Evolutionary conservation across 139 green algal species (phyloP), one percentile per base, ranked within the genome.

Genomic region (Chlamydomonas sp.): DNA sequence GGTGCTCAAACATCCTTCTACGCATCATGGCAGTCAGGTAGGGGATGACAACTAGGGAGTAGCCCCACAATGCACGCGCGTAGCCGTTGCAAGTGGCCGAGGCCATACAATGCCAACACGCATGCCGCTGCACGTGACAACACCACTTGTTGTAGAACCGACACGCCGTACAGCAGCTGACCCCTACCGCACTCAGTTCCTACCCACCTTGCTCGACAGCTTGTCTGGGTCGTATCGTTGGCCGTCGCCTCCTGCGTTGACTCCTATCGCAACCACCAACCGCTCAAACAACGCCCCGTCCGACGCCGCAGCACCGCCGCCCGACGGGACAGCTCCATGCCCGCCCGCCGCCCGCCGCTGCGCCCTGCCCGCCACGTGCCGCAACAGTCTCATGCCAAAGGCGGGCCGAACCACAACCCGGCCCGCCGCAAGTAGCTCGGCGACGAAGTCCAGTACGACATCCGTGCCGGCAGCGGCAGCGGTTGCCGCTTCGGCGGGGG

Each of bases 361-460:
- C 79, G 83, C 62, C 57, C 4, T 69, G 4, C 3, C 73, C 1
- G 69, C 87, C 8, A 92, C 7, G 66, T 91, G 90, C n/a, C 84
- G 63, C 60, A 95, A 77, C 86, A 95, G 89, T 6, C 74, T 84
- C 59, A 90, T 62, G 5, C 63, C 87, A 17, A 95, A 88, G 15
- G 72, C 49, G 0, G 90, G 77, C 3, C 63, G 63, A 49, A 92
- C 92, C 63, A 81, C 91, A 6, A 93, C 90, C 18, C 92, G 72
- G 1, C 92, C 92, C 61, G 80, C 85, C 12, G 80, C 78, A 69
- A 92, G 64, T 67, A 95, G 72, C 0, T 76, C 78, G 4, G 58
- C 71, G 3, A 93, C 67, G 66, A 91, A 95, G 66, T 91, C 83
- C 63, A 95, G 77, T 3, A 88, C 89, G 9, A 92, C 89, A 63